These are phyloP conservation scores for Herpomyces periplanetae DNA, from an alignment of 2,329 filamentous ascomycete genomes.

Conservation along the genomic window DNA sequence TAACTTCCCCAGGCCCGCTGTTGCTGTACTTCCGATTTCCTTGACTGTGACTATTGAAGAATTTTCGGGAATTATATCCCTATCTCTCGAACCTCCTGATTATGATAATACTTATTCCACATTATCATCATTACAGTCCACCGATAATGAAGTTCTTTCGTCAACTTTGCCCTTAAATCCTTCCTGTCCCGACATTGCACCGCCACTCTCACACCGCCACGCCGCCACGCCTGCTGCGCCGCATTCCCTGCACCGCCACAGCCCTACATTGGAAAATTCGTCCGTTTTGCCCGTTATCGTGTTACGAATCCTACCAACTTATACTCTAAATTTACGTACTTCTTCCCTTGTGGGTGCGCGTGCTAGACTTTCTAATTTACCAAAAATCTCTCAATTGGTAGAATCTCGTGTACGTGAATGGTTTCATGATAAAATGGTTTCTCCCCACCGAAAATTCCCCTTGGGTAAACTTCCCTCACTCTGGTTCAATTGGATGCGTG, in stretches of 20 bases:
- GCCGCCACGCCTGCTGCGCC: not conserved
- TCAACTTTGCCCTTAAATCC: conserved; percentile 39
- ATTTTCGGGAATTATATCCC: conserved; percentile 36
- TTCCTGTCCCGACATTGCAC: conserved; percentile 17
- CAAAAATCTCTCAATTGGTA: conserved; percentile 51
- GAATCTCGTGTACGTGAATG: conserved; percentile 41
- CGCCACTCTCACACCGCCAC: conserved; percentile 1
- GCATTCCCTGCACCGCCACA: conserved; percentile 7
- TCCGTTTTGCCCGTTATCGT: conserved; percentile 35
- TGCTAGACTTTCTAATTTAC: conserved; percentile 44
- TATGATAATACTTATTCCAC: conserved; percentile 1
- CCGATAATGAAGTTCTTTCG: conserved; percentile 1
- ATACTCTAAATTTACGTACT: conserved; percentile 46
- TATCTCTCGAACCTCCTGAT: conserved; percentile 2
- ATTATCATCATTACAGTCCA: not conserved
- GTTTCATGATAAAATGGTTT: conserved; percentile 57
- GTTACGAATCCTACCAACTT: conserved; percentile 53
- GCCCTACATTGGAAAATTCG: no score
- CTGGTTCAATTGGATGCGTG: no score
- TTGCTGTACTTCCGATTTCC: conserved; percentile 63
- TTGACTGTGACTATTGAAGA: conserved; percentile 63
- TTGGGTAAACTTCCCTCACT: conserved; percentile 45
- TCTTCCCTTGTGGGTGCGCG: conserved; percentile 38
- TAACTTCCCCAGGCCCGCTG: conserved; percentile 66
- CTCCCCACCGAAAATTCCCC: conserved; percentile 52